These are phyloP conservation scores for Mixia osmundae DNA, from an alignment of 1,284 basidiomycete genomes.

Conservation along the genomic window DNA sequence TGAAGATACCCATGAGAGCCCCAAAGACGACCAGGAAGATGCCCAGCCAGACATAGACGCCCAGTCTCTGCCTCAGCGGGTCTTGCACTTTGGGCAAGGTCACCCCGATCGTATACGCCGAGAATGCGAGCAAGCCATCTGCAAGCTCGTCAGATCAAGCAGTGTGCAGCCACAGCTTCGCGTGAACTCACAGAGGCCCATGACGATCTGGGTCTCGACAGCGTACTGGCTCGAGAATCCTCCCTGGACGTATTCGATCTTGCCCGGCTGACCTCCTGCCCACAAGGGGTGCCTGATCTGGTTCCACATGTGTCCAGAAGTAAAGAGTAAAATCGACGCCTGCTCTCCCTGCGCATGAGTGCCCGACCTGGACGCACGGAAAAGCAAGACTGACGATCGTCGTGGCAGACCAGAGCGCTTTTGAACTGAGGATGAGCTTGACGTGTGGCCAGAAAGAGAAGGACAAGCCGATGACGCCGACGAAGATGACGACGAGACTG, in stretches of 20 bases:
- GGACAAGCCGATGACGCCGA: conserved; percentile 12
- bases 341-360: no score
- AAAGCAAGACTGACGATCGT: no score
- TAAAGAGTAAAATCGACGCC: conserved; percentile 51
- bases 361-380: no score
- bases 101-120: conserved; percentile 59
- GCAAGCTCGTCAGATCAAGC: background rate
- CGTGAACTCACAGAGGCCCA: conserved; percentile 48
- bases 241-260: conserved; percentile 52
- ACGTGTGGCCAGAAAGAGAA: conserved; percentile 22
- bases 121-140: conserved; percentile 64
- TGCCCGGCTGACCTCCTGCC: conserved; percentile 27
- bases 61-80: conserved; percentile 49
- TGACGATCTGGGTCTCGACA: conserved; percentile 73
- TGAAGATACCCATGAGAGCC: conserved; percentile 67
- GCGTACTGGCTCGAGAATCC: conserved; percentile 82
- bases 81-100: conserved; percentile 59
- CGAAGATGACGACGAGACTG: conserved; percentile 18
- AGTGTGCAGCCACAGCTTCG: background rate
- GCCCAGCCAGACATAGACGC: conserved; percentile 69
- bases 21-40: conserved; percentile 70
- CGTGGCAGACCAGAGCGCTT: conserved; percentile 19
- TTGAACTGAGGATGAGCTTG: conserved; percentile 32
- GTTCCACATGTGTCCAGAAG: conserved; percentile 87
- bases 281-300: conserved; percentile 67